Evolutionary conservation across 1,284 basidiomycete species (phyloP).

Genomic region (Cutaneotrichosporon mucoides): DNA sequence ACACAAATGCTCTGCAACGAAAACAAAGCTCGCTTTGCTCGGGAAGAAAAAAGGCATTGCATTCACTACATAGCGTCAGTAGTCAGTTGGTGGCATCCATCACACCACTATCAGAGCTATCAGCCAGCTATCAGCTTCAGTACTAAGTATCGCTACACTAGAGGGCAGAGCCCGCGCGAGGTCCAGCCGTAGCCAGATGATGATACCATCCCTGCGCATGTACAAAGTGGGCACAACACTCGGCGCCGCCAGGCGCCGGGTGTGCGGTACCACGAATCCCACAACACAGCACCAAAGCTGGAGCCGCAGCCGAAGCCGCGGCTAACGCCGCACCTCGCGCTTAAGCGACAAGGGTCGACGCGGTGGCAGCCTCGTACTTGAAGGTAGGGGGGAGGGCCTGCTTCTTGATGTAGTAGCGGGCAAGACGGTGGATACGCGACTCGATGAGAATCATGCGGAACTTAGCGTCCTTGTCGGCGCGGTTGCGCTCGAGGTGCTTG

Average conservation of each 20-base stretch:
- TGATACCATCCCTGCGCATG: conserved; percentile 12
- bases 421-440: conserved; percentile 94
- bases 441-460: conserved; percentile 98
- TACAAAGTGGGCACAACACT: background rate
- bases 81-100: background rate
- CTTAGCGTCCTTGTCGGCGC: conserved; percentile 96
- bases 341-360: conserved; percentile 58
- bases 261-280: background rate
- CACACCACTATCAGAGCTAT: too few species aligned
- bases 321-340: conserved; percentile 12
- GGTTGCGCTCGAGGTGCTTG: conserved; percentile 98
- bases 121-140: background rate
- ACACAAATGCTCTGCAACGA: too few species aligned
- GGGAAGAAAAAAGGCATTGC: too few species aligned
- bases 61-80: background rate
- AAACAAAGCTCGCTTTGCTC: too few species aligned
- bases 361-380: conserved; percentile 93
- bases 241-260: too few species aligned
- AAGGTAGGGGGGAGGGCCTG: conserved; percentile 96
- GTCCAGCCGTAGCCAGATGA: conserved; percentile 12
- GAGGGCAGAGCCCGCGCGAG: conserved; percentile 10
- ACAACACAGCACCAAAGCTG: background rate
- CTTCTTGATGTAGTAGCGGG: conserved; percentile 96
- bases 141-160: conserved; percentile 4
- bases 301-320: too few species aligned